phyloP scores from a whole-genome alignment of 495 filamentous ascomycete genomes.

The Talaromyces borbonicus region DNA sequence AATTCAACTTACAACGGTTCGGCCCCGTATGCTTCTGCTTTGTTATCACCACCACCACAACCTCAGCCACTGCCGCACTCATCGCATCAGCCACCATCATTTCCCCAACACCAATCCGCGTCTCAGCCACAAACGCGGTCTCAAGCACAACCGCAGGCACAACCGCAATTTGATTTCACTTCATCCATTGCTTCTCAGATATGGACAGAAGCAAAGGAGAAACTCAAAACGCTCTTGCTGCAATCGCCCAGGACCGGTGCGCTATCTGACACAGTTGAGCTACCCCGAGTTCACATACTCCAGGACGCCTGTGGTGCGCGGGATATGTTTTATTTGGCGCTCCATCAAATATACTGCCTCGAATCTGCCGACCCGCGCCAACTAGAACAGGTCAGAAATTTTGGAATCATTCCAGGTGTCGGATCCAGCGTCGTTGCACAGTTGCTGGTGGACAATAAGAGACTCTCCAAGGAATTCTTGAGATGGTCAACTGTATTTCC shows the following conservation, averaged over 20 bases:
- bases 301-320: conserved; percentile 41
- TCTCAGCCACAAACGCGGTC: background rate
- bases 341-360: conserved; percentile 61
- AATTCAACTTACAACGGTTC: too few species aligned
- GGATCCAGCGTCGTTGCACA: conserved; percentile 21
- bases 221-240: conserved; percentile 11
- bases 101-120: background rate
- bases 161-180: background rate
- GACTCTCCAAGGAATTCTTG: conserved; percentile 25
- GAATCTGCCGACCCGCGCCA: conserved; percentile 22
- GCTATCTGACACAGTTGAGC: conserved; percentile 26
- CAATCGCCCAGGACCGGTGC: conserved; percentile 5
- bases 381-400: conserved; percentile 11
- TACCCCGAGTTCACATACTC: conserved; percentile 46
- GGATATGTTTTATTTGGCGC: conserved; percentile 53
- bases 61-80: too few species aligned
- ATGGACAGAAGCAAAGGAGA: conserved; percentile 8
- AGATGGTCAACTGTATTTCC: conserved; percentile 48
- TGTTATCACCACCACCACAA: too few species aligned
- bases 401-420: conserved; percentile 10
- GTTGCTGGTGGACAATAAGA: conserved; percentile 27
- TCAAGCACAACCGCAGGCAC: background rate
- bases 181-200: conserved; percentile 5
- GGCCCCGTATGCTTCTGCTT: too few species aligned
- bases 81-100: background rate